phyloP scores from a whole-genome alignment of 2,329 filamentous ascomycete genomes.

The Fusarium citri region DNA sequence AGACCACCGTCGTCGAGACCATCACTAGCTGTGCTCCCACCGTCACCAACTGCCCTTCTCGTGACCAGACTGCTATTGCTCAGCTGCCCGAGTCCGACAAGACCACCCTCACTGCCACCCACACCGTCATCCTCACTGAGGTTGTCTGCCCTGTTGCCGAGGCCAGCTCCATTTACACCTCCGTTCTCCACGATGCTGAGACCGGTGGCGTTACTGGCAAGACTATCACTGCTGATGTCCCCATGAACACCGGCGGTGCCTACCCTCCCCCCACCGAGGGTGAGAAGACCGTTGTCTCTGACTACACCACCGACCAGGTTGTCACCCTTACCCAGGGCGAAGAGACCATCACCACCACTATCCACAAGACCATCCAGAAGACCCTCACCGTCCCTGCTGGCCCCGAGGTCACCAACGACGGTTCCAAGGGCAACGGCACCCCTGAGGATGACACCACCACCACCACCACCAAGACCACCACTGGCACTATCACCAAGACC shows the following conservation, averaged over 20 bases:
- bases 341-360: slow-evolving; percentile 56
- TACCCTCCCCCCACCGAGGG: slow-evolving; percentile 31
- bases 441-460: slow-evolving; percentile 51
- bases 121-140: slow-evolving; percentile 55
- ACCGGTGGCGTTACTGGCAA: slow-evolving; percentile 53
- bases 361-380: slow-evolving; percentile 57
- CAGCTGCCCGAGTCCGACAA: slow-evolving; percentile 53
- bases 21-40: slow-evolving; percentile 68
- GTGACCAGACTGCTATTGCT: slow-evolving; percentile 49
- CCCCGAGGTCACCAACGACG: slow-evolving; percentile 30
- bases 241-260: slow-evolving; percentile 54
- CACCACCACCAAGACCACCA: slow-evolving; percentile 54
- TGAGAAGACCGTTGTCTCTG: slow-evolving; percentile 43
- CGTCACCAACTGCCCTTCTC: slow-evolving; percentile 66
- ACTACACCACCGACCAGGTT: slow-evolving; percentile 50
- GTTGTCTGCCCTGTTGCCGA: slow-evolving; percentile 61
- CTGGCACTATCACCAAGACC: slow-evolving; percentile 52
- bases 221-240: slow-evolving; percentile 43
- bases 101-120: slow-evolving; percentile 51
- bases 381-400: slow-evolving; percentile 50
- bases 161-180: slow-evolving; percentile 55
- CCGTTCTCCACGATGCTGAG: slow-evolving; percentile 52
- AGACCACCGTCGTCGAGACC: slow-evolving; percentile 66
- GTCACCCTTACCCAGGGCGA: slow-evolving; percentile 52
- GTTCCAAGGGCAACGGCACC: slow-evolving; percentile 36